Evolutionary conservation across 1,284 basidiomycete genomes (phyloP).

Genomic region (Laetiporus sulphureus): DNA sequence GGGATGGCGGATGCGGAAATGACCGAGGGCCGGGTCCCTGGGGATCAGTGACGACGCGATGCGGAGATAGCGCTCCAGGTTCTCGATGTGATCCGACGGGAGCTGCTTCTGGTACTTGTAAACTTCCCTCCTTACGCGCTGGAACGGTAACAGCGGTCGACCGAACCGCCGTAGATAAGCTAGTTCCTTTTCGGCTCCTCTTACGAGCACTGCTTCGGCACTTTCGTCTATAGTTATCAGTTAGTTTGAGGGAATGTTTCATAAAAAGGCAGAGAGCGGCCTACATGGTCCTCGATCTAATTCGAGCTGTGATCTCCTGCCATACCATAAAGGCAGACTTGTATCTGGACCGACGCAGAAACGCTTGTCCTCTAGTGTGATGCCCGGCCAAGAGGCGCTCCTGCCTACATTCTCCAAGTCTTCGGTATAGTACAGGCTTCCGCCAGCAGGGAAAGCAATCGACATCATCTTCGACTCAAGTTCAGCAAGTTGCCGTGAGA

Average conservation of each 20-base stretch:
- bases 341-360: no score
- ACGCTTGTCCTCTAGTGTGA: conserved; percentile 32
- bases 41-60: no score
- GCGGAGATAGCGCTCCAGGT: no score
- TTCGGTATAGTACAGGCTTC: no score
- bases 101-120: conserved; percentile 45
- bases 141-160: conserved; percentile 39
- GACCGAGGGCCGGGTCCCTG: conserved; percentile 22
- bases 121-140: conserved; percentile 33
- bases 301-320: no score
- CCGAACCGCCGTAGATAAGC: no score
- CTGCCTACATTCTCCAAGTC: conserved; percentile 34
- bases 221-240: no score
- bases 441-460: conserved; percentile 41
- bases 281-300: no score
- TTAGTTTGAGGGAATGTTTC: conserved; percentile 25
- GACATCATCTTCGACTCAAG: conserved; percentile 46
- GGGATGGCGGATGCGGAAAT: conserved; percentile 32
- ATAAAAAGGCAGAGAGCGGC: conserved; percentile 27
- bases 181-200: conserved; percentile 39
- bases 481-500: conserved; percentile 37
- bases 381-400: conserved; percentile 24
- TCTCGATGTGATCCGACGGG: conserved; percentile 35
- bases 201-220: conserved; percentile 40
- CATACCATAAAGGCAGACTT: conserved; percentile 38